Evolutionary conservation across 257 asterid genomes (phyloP).

Genomic region (Misopates orontium): DNA sequence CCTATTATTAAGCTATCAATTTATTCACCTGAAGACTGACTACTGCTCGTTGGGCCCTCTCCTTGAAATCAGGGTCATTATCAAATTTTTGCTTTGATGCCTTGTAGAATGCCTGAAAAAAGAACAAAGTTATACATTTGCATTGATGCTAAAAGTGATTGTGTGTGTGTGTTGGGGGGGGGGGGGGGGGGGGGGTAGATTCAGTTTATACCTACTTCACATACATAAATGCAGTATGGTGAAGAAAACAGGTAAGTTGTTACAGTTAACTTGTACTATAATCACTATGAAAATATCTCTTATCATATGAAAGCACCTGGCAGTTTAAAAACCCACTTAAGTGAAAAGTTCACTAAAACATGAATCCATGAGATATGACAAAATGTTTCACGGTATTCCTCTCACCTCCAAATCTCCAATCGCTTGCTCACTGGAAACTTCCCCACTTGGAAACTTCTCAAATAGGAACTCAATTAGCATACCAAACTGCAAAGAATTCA

Average conservation of each 20-base stretch:
- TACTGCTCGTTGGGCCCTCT: conserved; percentile 85
- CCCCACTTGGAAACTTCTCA: conserved; percentile 66
- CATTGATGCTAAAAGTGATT: background rate
- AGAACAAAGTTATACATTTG: background rate
- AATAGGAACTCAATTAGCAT: conserved; percentile 88
- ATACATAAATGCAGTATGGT: conserved; percentile 5
- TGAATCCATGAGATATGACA: conserved; percentile 15
- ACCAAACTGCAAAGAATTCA: conserved; percentile 68
- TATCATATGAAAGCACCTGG: conserved; percentile 1
- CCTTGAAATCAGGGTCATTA: conserved; percentile 72
- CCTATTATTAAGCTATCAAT: conserved; percentile 4
- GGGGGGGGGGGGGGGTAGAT: background rate
- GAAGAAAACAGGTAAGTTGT: conserved; percentile 7
- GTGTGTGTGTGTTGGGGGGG: too few species aligned
- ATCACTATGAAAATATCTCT: background rate
- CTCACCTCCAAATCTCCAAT: conserved; percentile 91
- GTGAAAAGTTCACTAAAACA: background rate
- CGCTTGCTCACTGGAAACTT: conserved; percentile 68
- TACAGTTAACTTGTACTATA: background rate
- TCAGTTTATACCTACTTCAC: too few species aligned
- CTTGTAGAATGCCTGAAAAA: conserved; percentile 75
- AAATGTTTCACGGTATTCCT: conserved; percentile 20
- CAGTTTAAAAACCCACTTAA: background rate
- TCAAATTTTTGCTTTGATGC: conserved; percentile 88
- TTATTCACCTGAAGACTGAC: conserved; percentile 89